Evolutionary conservation across 306 rosid species (phyloP), one percentile per base, ranked within the genome.

Genomic region (Amphicarpaea edgeworthii): DNA sequence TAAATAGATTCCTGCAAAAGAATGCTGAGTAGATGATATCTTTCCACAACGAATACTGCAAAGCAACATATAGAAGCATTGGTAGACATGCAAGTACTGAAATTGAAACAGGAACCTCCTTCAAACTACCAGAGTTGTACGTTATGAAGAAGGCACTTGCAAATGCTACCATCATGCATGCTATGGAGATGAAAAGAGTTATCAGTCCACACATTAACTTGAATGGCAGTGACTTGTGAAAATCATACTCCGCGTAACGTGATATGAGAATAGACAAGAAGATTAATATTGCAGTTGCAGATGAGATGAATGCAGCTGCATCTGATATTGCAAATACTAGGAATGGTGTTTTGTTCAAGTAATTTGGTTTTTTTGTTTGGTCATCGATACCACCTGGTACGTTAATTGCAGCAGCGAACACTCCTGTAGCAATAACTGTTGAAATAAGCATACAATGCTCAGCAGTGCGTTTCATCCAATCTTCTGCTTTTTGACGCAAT

Each of bases 381-480:
- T 72, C 76, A 3, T 55, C 12, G 3, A 37, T 51, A 0, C 87
- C 87, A 6, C 85, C 84, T 0, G 92, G 85, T 11, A 84, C 0
- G 23, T 26, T 74, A 16, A 84, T 75, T 12, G 81, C 85, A 7
- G 87, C 81, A 12, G 88, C 0, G 3, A 88, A 77, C 8, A 83
- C 86, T 2, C 73, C 76, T 0, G 87, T 82, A 0, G 86, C 49
- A 23, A 88, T 86, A 1, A 86, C 51, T 0, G 92, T 70, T 3
- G 92, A 34, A 12, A 84, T 73, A 8, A 86, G 30, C 76, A 82
- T 53, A 11, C 85, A 79, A 0, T 65, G 70, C 9, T 71, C 42
- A 2, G 92, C 79, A 2, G 92, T 88, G n/a, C 40, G 0, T 45
- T 76, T 79, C 87, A 80, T 84, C 92, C 92, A 88, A 6, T 17